phyloP scores from a whole-genome alignment of 345 rosid genomes.

The Mangifera indica region DNA sequence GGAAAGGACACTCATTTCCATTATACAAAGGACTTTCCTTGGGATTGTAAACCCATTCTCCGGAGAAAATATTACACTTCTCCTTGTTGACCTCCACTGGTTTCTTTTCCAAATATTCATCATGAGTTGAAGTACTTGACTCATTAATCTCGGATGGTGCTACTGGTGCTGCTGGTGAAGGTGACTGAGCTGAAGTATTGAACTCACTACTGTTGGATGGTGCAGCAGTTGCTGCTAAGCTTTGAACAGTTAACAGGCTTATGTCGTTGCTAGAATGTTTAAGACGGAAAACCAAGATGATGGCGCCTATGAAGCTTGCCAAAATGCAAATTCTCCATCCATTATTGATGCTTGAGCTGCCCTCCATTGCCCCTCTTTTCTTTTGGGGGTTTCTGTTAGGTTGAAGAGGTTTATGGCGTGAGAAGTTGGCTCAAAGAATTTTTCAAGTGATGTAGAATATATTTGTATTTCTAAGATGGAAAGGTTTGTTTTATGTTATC shows the following conservation, averaged over 20 bases:
- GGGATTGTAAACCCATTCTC: constrained; percentile 53
- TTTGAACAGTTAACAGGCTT: constrained; percentile 19
- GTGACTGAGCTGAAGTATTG: neutral
- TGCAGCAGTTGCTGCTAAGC: neutral
- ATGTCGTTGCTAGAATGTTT: constrained; percentile 1
- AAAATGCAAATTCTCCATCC: constrained; percentile 39
- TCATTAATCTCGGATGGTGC: neutral
- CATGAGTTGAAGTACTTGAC: neutral
- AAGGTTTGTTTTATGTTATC: no score
- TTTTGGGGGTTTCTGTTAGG: neutral
- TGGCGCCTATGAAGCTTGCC: constrained; percentile 31
- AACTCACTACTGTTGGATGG: neutral
- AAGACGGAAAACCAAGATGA: constrained; percentile 21
- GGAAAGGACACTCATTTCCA: constrained; percentile 39
- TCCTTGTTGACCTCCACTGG: neutral
- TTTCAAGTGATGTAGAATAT: neutral
- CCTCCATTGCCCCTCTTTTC: constrained; percentile 19
- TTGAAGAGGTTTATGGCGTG: neutral
- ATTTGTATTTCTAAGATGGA: no score
- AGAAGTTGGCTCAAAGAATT: neutral
- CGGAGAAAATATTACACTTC: constrained; percentile 42
- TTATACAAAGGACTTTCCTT: constrained; percentile 29
- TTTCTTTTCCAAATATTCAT: neutral
- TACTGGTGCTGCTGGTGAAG: neutral
- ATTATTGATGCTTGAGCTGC: constrained; percentile 15